A percentile compares a stretch with the other conserved stretches of the same genome.
phyloP scores from a whole-genome alignment of 768 basidiomycete genomes.

The Tephrocybe rancida region DNA sequence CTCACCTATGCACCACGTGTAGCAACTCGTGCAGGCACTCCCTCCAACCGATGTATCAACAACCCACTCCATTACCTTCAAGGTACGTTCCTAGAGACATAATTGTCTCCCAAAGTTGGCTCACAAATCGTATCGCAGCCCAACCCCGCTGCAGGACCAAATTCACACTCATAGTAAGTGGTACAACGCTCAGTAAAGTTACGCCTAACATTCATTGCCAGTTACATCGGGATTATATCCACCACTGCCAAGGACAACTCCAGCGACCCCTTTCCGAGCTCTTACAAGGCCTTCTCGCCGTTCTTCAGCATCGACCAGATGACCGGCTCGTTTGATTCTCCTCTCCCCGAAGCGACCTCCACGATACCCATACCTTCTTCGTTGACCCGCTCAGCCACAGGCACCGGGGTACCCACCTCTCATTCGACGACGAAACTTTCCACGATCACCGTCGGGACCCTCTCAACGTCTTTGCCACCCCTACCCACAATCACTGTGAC shows the following conservation, averaged over 20 bases:
- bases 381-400: slow-evolving; percentile 29
- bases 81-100: slow-evolving; percentile 36
- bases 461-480: slow-evolving; percentile 25
- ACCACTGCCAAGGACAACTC: slow-evolving; percentile 31
- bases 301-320: slow-evolving; percentile 61
- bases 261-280: slow-evolving; percentile 21
- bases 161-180: slow-evolving; percentile 60
- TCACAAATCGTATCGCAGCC: slow-evolving; percentile 39
- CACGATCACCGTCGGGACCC: slow-evolving; percentile 40
- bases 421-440: slow-evolving; percentile 33
- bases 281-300: slow-evolving; percentile 50
- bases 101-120: neutral
- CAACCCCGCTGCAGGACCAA: slow-evolving; percentile 54
- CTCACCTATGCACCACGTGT: slow-evolving; percentile 4
- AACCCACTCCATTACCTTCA: slow-evolving; percentile 53
- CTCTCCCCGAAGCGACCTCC: slow-evolving; percentile 51
- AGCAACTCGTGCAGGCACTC: slow-evolving; percentile 64
- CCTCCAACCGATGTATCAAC: slow-evolving; percentile 54
- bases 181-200: neutral
- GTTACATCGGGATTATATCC: slow-evolving; percentile 64
- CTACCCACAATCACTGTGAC: slow-evolving; percentile 10
- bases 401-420: slow-evolving; percentile 31
- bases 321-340: slow-evolving; percentile 57
- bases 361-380: slow-evolving; percentile 42
- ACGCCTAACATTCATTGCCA: slow-evolving; percentile 26